Conservation (phyloP, 2,329 filamentous ascomycete genomes). For the Alternaria alternata region DNA sequence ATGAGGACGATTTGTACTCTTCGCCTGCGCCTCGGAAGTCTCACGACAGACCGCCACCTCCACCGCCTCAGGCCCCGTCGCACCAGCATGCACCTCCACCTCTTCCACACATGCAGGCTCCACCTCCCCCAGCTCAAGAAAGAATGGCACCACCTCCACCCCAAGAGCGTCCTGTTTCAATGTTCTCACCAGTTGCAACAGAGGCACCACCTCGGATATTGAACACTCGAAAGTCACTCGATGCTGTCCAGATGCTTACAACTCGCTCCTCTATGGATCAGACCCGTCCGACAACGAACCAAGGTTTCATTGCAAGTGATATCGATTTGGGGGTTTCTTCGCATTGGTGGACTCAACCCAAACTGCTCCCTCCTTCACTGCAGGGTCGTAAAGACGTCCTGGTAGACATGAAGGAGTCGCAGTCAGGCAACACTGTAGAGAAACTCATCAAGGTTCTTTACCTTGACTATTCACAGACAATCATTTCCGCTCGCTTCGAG, state of each 20-base stretch:
- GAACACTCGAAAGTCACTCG: constrained; percentile 67
- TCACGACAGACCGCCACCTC: constrained; percentile 46
- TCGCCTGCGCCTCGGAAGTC: constrained; percentile 48
- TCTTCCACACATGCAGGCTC: constrained; percentile 52
- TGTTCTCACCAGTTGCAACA: constrained; percentile 46
- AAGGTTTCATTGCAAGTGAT: constrained; percentile 86
- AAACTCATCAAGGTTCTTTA: constrained; percentile 89
- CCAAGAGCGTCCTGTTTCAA: constrained; percentile 28
- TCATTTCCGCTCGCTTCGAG: constrained; percentile 83
- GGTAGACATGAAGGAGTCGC: constrained; percentile 81
- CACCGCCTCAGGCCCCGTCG: constrained; percentile 48
- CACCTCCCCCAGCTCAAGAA: constrained; percentile 25
- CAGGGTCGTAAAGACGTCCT: constrained; percentile 85
- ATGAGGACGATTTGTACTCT: constrained; percentile 51
- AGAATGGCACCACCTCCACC: constrained; percentile 53
- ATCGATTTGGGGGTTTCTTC: constrained; percentile 77
- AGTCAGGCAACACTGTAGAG: constrained; percentile 75
- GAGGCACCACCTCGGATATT: constrained; percentile 56
- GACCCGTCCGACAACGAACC: constrained; percentile 71
- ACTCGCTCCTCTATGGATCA: constrained; percentile 76
- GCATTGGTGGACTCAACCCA: constrained; percentile 87
- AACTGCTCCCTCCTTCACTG: constrained; percentile 80
- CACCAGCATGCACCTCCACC: constrained; percentile 46
- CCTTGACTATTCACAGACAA: constrained; percentile 94
- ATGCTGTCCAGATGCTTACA: constrained; percentile 64